Base-by-base conservation (phyloP, 768 basidiomycete species). In the Mycena sanguinolenta region DNA sequence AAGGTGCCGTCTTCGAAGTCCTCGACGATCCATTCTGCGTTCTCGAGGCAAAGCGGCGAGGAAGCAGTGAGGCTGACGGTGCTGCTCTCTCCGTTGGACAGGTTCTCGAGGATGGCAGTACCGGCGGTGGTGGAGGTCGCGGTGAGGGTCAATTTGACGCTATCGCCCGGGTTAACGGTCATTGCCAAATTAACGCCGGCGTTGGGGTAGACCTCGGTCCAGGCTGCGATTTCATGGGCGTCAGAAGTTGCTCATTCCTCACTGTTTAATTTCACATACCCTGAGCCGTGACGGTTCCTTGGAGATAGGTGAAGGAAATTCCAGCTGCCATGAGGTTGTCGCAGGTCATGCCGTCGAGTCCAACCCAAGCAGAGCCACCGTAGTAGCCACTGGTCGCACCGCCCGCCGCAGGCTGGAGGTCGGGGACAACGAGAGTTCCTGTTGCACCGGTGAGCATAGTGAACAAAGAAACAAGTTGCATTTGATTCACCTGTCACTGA, bases 21-120 rank as follows among this genome's bases (percentile, higher is more conserved):
- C 74, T 82, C 81, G 28, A 82, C 79, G 65, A 82, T 81, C 81
- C 81, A 82, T 73, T 82, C 80, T 9, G 80, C 81, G 73, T 82
- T 79, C 65, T 71, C 34, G 19, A 58, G 28, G 64, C 70, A 71
- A 54, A 71, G 70, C 2, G 23, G 19, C 2, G 70, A 64, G 42
- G 58, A 39, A 39, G 79, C 79, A 16, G 75, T 76, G 75, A 82
- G 74, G 39, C 73, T 79, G 36, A 81, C 77, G 34, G 74, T 71
- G n/a, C 65, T 69, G 32, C 14, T 16, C 77, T 75, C 19, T 65
- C 67, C 67, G 16, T 52, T 77, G 36, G 75, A 72, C 59, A 72
- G 34, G 75, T 80, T 80, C 68, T 73, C 53, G 73, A 80, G 77
- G 60, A 64, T 70, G 19, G 74, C 78, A 23, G 75, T 77, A 44